phyloP scores from a whole-genome alignment of 495 filamentous ascomycete species.

The Talaromyces nanjingensis region DNA sequence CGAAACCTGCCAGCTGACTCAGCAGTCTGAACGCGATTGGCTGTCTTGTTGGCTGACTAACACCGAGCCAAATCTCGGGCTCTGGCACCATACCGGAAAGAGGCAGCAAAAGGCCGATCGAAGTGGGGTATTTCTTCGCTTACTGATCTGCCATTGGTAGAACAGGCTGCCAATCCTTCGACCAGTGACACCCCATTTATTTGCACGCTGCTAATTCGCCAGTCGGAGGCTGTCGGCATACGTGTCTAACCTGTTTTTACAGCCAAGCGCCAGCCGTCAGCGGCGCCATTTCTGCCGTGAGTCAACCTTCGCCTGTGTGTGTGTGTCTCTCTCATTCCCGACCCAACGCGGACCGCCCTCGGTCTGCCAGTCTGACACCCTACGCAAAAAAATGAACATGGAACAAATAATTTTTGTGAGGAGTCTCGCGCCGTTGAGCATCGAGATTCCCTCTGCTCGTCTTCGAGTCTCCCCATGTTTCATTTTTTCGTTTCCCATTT shows the following conservation, averaged over 20 bases:
- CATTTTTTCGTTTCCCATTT: neutral
- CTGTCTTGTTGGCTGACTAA: neutral
- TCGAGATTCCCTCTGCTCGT: neutral
- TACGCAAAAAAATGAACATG: neutral
- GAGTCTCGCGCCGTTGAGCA: neutral
- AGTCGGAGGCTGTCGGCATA: neutral
- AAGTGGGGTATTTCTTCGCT: neutral
- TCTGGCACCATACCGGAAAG: neutral
- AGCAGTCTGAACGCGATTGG: neutral
- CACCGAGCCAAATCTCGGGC: neutral
- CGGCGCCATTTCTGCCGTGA: neutral
- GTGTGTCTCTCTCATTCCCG: no score
- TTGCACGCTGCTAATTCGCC: neutral
- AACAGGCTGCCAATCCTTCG: neutral
- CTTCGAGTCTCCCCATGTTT: neutral
- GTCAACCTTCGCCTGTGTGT: no score
- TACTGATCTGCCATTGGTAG: neutral
- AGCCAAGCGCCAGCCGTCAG: neutral
- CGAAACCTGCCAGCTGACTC: conserved; percentile 2
- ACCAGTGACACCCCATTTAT: neutral
- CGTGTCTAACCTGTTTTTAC: neutral
- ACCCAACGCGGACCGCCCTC: no score
- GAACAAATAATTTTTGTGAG: neutral
- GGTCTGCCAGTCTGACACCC: no score
- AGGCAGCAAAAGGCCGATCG: neutral